These are phyloP conservation scores for Evansstolkia leycettana DNA, from an alignment of 495 filamentous ascomycete species.

Conservation along the genomic window DNA sequence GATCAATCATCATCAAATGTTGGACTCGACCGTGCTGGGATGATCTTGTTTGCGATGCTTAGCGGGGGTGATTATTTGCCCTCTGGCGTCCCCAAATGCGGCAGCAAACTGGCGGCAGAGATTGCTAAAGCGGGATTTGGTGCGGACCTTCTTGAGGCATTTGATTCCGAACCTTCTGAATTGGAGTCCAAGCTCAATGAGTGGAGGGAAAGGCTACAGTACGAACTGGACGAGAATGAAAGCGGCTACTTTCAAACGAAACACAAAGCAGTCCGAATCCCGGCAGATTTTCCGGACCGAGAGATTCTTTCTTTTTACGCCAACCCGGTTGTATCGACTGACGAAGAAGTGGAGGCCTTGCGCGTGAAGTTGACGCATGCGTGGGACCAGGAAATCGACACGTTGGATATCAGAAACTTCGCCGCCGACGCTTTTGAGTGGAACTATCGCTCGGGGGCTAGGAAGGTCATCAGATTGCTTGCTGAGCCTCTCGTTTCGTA, in stretches of 20 bases:
- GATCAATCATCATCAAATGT: conserved; percentile 18
- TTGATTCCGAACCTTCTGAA: conserved; percentile 35
- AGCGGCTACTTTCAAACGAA: conserved; percentile 67
- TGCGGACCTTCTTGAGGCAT: conserved; percentile 52
- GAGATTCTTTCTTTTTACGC: conserved; percentile 78
- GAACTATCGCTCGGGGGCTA: conserved; percentile 62
- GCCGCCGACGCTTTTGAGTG: conserved; percentile 75
- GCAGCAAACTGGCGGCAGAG: conserved; percentile 75
- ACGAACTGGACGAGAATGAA: conserved; percentile 74
- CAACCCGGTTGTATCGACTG: conserved; percentile 62
- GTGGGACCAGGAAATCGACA: conserved; percentile 56
- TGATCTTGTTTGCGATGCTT: conserved; percentile 91
- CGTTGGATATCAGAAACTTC: conserved; percentile 56
- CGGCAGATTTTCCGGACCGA: conserved; percentile 67
- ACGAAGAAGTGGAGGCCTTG: conserved; percentile 46
- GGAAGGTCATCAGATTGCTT: conserved; percentile 72
- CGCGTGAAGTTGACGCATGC: conserved; percentile 30
- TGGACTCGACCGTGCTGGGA: conserved; percentile 68
- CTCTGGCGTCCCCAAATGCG: conserved; percentile 77
- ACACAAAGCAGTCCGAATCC: conserved; percentile 62
- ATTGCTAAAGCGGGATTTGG: conserved; percentile 87
- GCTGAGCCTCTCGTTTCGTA: conserved; percentile 66
- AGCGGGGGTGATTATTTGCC: conserved; percentile 93
- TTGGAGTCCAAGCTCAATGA: conserved; percentile 34
- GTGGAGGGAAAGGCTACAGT: conserved; percentile 66